Base-by-base conservation (phyloP, 495 filamentous ascomycete species). In the Aspergillus haitiensis region DNA sequence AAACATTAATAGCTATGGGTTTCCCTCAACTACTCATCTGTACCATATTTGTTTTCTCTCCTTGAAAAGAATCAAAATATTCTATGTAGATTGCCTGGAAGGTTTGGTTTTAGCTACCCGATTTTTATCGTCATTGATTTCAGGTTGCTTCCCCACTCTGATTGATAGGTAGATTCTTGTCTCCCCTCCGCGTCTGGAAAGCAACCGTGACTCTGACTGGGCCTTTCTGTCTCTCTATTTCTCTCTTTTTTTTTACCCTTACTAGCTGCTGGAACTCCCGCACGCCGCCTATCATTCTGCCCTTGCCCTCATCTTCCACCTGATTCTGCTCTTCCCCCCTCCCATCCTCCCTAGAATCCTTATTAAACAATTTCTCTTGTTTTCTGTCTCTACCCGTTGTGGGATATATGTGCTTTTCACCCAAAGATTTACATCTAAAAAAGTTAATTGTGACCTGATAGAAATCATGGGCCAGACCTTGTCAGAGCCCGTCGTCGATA, bases 401-500 rank as follows among this genome's bases (percentile, higher is more conserved):
- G 31, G 48, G 62, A 52, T 52, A 57, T 53, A 49, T 63, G 57
- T 55, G 51, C 56, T 18, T 50, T 55, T 52, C 54, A 37, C 45
- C 58, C 47, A 15, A 45, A 21, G 13, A 51, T 21, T 11, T 46
- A 18, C 35, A 27, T 16, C 33, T 44, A 50, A 9, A 53, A 59
- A 49, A 56, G 56, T 59, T 59, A 52, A 59, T 62, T 61, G 56
- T 32, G 42, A 57, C 39, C 51, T 45, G 44, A 48, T 59, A 63
- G 59, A 63, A 64, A 67, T 64, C 46, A 98, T 98, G 94, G 94
- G 94, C 85, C 94, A 98, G 84, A 98, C 94, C 74, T 88, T 98
- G 71, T 98, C 94, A 72, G 95, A 98, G 82, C 94, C 94, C 52
- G 93, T 98, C 67, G 88, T 96, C 64, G 94, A 98, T 69, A 98